phyloP scores from a whole-genome alignment of 805 yeast species.

The Saccharomyces paradoxus region DNA sequence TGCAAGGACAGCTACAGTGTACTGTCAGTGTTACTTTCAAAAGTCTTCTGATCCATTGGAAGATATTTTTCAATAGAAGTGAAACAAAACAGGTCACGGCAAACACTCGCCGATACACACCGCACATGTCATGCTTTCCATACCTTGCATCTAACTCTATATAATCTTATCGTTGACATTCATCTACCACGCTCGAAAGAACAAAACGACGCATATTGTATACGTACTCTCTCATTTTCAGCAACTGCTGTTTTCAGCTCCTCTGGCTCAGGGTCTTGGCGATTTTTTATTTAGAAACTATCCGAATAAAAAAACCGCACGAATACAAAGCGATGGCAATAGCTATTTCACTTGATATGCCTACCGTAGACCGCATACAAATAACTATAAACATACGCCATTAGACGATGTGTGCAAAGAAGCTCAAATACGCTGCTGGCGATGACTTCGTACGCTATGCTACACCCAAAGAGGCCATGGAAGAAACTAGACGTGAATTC shows the following conservation, averaged over 20 bases:
- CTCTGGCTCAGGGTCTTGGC: background rate
- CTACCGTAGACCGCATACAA: background rate
- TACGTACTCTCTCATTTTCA: background rate
- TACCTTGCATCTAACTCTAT: background rate
- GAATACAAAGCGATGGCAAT: background rate
- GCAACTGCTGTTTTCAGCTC: background rate
- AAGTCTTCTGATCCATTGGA: background rate
- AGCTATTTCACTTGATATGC: background rate
- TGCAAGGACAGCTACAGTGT: background rate
- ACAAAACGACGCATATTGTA: background rate
- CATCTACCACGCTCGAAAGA: background rate
- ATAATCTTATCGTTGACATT: background rate
- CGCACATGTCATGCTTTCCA: background rate
- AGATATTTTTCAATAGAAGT: background rate
- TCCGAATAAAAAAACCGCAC: background rate
- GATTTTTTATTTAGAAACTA: background rate
- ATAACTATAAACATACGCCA: background rate
- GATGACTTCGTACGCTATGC: conserved; percentile 30
- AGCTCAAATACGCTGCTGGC: conserved; percentile 29
- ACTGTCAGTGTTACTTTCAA: background rate
- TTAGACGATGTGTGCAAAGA: conserved; percentile 23
- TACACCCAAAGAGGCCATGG: conserved; percentile 32
- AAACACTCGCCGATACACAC: background rate
- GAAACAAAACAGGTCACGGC: background rate
- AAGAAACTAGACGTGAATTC: conserved; percentile 19